Conservation (phyloP, 1,284 basidiomycete species). For the Exobasidium cylindrosporum region DNA sequence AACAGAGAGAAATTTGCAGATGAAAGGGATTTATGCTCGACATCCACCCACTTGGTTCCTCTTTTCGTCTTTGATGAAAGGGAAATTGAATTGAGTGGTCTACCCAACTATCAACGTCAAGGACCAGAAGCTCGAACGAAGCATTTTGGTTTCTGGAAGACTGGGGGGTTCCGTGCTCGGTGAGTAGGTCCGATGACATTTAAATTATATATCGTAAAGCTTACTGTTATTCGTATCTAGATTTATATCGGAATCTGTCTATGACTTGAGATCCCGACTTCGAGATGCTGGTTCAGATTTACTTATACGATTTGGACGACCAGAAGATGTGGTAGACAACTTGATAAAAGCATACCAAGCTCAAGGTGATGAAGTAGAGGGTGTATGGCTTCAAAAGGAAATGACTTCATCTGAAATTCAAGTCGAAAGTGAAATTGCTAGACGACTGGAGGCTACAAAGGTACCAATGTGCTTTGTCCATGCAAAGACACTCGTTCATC, state of each 20-base stretch:
- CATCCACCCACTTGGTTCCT: conserved; percentile 59
- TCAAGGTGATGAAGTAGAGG: conserved; percentile 40
- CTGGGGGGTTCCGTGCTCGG: conserved; percentile 56
- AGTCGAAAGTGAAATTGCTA: conserved; percentile 32
- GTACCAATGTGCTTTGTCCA: conserved; percentile 39
- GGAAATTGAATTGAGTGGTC: conserved; percentile 59
- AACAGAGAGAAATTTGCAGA: conserved; percentile 22
- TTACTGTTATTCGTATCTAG: no score
- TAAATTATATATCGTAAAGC: background rate
- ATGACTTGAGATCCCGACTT: conserved; percentile 58
- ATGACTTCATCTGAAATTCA: conserved; percentile 38
- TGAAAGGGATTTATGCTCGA: conserved; percentile 40
- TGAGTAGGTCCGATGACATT: conserved; percentile 17
- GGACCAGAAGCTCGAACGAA: conserved; percentile 55
- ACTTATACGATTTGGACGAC: conserved; percentile 59
- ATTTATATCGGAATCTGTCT: conserved; percentile 61
- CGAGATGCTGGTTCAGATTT: conserved; percentile 58
- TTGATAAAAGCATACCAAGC: conserved; percentile 35
- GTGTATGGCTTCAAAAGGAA: conserved; percentile 51
- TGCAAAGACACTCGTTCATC: conserved; percentile 52
- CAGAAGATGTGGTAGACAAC: conserved; percentile 56
- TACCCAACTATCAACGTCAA: conserved; percentile 56
- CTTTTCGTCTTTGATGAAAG: conserved; percentile 62
- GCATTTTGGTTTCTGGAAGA: conserved; percentile 60
- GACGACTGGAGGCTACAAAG: conserved; percentile 27